These are phyloP conservation scores for Zymoseptoria passerinii DNA, from an alignment of 2,329 filamentous ascomycete species.

Conservation along the genomic window DNA sequence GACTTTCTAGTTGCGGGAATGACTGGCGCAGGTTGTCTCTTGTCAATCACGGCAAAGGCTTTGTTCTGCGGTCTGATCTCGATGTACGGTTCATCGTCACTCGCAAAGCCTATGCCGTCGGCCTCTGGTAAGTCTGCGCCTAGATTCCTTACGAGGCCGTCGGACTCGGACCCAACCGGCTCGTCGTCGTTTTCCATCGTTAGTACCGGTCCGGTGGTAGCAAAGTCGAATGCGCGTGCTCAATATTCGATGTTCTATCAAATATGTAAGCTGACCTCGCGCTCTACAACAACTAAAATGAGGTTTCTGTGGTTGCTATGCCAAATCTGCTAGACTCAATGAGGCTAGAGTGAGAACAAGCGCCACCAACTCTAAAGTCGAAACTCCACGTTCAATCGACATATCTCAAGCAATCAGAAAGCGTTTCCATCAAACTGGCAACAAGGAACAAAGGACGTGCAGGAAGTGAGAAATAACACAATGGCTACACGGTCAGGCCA, in stretches of 20 bases:
- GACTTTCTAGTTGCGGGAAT: background rate
- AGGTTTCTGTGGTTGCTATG: background rate
- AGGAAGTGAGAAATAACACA: background rate
- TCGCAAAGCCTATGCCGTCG: background rate
- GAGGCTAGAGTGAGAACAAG: too few species aligned
- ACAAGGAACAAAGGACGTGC: background rate
- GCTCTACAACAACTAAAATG: background rate
- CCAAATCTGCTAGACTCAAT: too few species aligned
- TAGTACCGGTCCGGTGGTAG: background rate
- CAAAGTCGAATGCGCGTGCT: background rate
- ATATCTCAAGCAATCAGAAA: background rate
- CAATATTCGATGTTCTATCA: background rate
- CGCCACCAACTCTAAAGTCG: background rate
- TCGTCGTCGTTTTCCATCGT: background rate
- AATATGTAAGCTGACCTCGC: background rate
- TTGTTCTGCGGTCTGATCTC: background rate
- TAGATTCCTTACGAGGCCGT: background rate
- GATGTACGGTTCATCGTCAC: background rate
- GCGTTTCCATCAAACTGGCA: background rate
- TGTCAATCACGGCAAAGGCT: background rate
- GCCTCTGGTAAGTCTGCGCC: background rate
- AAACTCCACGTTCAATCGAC: background rate
- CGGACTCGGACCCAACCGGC: background rate
- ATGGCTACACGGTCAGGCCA: background rate
- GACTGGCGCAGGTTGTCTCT: background rate